phyloP scores from a whole-genome alignment of 331 rosid genomes.

The Rhamnella rubrinervis region DNA sequence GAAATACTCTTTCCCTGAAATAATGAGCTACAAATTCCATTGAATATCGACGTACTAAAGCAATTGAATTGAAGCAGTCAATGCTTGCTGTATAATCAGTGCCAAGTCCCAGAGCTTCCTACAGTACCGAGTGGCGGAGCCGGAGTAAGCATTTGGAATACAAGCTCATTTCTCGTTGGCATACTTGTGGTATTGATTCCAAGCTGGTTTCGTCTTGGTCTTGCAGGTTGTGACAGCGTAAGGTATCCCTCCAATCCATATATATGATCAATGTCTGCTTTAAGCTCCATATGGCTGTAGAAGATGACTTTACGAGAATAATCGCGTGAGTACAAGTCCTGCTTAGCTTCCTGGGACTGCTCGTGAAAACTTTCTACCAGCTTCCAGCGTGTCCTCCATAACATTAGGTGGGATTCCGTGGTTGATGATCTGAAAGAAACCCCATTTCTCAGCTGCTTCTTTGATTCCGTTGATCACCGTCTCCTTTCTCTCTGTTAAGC shows the following conservation, averaged over 20 bases:
- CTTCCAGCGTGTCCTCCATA: slow-evolving; percentile 8
- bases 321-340: slow-evolving; percentile 13
- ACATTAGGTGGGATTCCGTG: slow-evolving; percentile 16
- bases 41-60: neutral
- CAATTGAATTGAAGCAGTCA: slow-evolving; percentile 2
- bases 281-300: slow-evolving; percentile 1
- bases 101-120: slow-evolving; percentile 11
- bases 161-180: neutral
- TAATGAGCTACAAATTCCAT: neutral
- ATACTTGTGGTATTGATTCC: slow-evolving; percentile 13
- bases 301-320: neutral
- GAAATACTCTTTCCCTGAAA: neutral
- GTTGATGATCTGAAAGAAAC: slow-evolving; percentile 24
- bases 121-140: neutral
- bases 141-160: neutral
- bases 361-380: slow-evolving; percentile 17
- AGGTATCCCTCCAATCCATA: slow-evolving; percentile 12
- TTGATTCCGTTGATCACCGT: neutral
- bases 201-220: neutral
- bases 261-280: neutral
- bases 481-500: neutral
- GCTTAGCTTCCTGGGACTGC: slow-evolving; percentile 17
- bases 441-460: slow-evolving; percentile 9
- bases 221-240: neutral
- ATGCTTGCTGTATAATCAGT: neutral